Conservation (phyloP, 495 filamentous ascomycete genomes). For the Penicillium odoratum region DNA sequence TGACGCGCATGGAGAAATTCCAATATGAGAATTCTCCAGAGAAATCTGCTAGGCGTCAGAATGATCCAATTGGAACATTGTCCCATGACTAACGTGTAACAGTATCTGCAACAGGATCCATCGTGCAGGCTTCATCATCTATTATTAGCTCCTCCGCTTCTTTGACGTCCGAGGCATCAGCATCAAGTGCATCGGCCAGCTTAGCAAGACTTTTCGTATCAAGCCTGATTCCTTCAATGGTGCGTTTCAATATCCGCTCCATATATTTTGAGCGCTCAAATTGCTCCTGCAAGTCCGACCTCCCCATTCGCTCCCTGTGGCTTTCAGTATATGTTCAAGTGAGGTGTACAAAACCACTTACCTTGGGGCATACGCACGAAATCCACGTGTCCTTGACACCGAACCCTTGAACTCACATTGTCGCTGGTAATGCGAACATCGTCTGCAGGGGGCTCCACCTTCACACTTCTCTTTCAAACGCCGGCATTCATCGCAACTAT, state of each 20-base stretch:
- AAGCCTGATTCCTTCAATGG: conserved; percentile 22
- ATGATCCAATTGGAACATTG: not conserved
- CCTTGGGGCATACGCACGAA: conserved; percentile 19
- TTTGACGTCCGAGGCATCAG: conserved; percentile 14
- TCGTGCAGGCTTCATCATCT: conserved; percentile 31
- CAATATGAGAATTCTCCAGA: conserved; percentile 45
- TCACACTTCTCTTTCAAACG: conserved; percentile 34
- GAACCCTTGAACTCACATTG: conserved; percentile 28
- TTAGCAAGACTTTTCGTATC: conserved; percentile 24
- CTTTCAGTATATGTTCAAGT: conserved; percentile 1
- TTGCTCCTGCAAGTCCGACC: conserved; percentile 19
- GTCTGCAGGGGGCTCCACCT: conserved; percentile 32
- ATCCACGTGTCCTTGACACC: conserved; percentile 12
- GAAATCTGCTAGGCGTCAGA: conserved; percentile 27
- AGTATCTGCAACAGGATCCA: conserved; percentile 30
- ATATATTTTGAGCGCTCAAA: conserved; percentile 28
- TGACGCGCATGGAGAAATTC: conserved; percentile 42
- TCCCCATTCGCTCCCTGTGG: conserved; percentile 15
- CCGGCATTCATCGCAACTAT: conserved; percentile 30
- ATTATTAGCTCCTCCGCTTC: conserved; percentile 22
- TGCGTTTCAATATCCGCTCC: conserved; percentile 27
- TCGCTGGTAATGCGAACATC: conserved; percentile 30
- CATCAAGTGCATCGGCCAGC: conserved; percentile 21
- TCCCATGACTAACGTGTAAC: conserved; percentile 26
- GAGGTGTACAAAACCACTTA: not conserved